These are phyloP conservation scores for Penicillium hesseltinei DNA, from an alignment of 2,329 filamentous ascomycete species.

Conservation along the genomic window DNA sequence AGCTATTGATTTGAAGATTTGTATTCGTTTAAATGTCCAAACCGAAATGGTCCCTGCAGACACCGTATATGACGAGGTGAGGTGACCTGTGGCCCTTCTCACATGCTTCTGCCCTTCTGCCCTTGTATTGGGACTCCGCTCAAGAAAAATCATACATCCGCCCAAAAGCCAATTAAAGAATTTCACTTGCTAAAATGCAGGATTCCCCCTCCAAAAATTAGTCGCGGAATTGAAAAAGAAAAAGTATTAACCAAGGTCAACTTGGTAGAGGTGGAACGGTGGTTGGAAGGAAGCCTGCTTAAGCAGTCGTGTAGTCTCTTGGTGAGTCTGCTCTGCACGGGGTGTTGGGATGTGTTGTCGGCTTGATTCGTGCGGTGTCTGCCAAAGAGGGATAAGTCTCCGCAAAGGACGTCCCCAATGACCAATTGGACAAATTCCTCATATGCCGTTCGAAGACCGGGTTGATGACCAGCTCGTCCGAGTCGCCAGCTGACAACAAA, in stretches of 20 bases:
- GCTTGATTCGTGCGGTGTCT: constrained; percentile 40
- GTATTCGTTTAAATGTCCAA: neutral
- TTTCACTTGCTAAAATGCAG: neutral
- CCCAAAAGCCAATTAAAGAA: neutral
- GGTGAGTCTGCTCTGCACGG: neutral
- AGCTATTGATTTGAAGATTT: neutral
- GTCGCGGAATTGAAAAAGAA: neutral
- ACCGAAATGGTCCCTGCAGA: neutral
- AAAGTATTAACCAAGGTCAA: neutral
- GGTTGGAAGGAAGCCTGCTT: neutral
- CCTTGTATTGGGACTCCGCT: neutral
- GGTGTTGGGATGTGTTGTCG: constrained; percentile 3
- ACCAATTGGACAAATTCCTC: constrained; percentile 75
- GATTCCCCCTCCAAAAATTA: neutral
- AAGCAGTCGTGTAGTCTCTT: neutral
- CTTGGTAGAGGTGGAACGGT: neutral
- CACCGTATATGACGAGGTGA: neutral
- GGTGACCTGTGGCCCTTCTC: neutral
- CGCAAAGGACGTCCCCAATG: constrained; percentile 67
- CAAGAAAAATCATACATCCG: neutral
- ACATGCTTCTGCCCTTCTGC: neutral
- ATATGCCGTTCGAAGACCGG: constrained; percentile 83
- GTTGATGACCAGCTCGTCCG: constrained; percentile 72
- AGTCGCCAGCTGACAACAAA: constrained; percentile 54
- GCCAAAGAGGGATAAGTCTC: constrained; percentile 61